Base-by-base conservation (phyloP, 768 basidiomycete species). In the Boletellus ananiceps region DNA sequence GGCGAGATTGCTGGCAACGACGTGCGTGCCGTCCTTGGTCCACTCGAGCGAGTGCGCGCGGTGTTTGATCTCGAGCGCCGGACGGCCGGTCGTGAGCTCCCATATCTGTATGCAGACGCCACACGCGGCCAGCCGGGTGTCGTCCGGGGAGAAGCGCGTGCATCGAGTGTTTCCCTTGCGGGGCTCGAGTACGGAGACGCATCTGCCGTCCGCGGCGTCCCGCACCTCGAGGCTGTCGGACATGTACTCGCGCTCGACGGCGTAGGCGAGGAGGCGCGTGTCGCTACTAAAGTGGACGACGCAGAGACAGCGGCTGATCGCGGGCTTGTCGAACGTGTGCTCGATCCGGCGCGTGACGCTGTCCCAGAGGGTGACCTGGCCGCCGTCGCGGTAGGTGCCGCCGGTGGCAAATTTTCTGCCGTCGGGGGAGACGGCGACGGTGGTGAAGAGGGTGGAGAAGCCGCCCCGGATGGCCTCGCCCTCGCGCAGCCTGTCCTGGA, bases 401-500 rank as follows among this genome's bases (percentile, higher is more conserved):
- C 57, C 57, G 1, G 59, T 60, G 13, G 59, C 59, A 27, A 60
- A 60, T 48, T 52, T 60, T 46, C 46, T 62, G 5, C 60, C 59
- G 46, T 60, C 59, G 21, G 60, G 12, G 12, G 59, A 60, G 53
- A 60, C 44, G 32, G 53, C 29, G 53, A 60, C 60, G 27, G 59
- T 60, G 60, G 53, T 50, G 38, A 59, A 60, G 46, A 59, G 59
- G 40, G 60, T 62, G 60, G 59, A 60, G 53, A 60, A 60, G 12
- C 59, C 60, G 8, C 53, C 41, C 0, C 59, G 59, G 50, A 60
- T 60, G 38, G 13, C 42, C 35, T 60, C 59, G 32, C 59, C 59
- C 25, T 56, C 57, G 13, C 59, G 57, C 21, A 36, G 50, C 11
- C 48, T 60, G n/a, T 59, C 48, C 15, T 49, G 50, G 44, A 60